Conservation (phyloP, 83 land plant species). For the Thuja plicata region DNA sequence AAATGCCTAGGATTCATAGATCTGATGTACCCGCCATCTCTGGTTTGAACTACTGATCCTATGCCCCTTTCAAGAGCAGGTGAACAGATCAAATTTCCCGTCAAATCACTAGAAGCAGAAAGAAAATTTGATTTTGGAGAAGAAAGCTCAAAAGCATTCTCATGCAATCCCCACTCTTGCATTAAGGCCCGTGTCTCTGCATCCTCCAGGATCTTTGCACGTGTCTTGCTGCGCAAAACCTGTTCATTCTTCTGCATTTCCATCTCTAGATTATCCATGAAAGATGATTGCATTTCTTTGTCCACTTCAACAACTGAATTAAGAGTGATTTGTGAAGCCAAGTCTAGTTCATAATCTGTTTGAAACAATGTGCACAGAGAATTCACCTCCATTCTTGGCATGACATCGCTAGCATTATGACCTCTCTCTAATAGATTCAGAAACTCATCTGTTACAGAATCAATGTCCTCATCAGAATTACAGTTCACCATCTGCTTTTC, state of each 20-base stretch:
- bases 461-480: slow-evolving; percentile 36
- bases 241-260: slow-evolving; percentile 46
- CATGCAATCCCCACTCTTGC: slow-evolving; percentile 49
- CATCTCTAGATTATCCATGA: slow-evolving; percentile 40
- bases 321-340: slow-evolving; percentile 22
- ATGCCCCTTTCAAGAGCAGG: slow-evolving; percentile 38
- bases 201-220: slow-evolving; percentile 47
- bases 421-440: slow-evolving; percentile 27
- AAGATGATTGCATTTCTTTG: slow-evolving; percentile 24
- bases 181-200: slow-evolving; percentile 47
- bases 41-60: slow-evolving; percentile 24
- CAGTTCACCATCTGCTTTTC: slow-evolving; percentile 10
- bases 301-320: slow-evolving; percentile 17
- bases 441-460: slow-evolving; percentile 42
- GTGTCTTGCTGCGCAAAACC: slow-evolving; percentile 34
- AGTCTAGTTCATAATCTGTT: slow-evolving; percentile 41
- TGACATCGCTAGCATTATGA: background rate
- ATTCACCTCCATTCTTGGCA: slow-evolving; percentile 28
- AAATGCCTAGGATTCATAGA: slow-evolving; percentile 43
- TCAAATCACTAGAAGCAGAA: slow-evolving; percentile 1
- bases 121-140: slow-evolving; percentile 21
- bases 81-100: slow-evolving; percentile 6
- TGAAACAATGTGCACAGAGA: slow-evolving; percentile 33
- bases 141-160: slow-evolving; percentile 27
- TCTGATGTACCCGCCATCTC: slow-evolving; percentile 41